A percentile compares a stretch with the other conserved stretches of the same genome.
phyloP scores from a whole-genome alignment of 2,329 filamentous ascomycete genomes.

The Neonectria neomacrospora region DNA sequence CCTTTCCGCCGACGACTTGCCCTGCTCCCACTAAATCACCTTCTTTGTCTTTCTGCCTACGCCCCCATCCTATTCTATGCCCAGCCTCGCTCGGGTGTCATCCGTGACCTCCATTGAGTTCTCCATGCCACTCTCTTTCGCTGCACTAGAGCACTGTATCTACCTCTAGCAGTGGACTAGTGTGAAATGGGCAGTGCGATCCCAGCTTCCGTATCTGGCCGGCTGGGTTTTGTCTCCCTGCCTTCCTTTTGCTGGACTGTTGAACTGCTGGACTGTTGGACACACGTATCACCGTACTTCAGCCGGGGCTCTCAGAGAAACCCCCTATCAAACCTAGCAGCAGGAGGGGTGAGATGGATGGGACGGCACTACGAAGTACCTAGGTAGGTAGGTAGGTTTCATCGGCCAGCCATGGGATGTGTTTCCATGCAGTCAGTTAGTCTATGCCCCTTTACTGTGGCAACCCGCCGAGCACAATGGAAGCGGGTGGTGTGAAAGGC shows the following conservation, averaged over 20 bases:
- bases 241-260: conserved; percentile 1
- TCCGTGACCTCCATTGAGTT: conserved; percentile 16
- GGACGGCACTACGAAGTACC: conserved; percentile 24
- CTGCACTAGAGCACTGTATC: conserved; percentile 14
- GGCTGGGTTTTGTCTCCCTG: conserved; percentile 29
- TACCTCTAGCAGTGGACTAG: conserved; percentile 14
- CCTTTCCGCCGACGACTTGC: conserved; percentile 11
- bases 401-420: conserved; percentile 28
- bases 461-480: conserved; percentile 12
- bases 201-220: conserved; percentile 34
- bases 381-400: conserved; percentile 34
- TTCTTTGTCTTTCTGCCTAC: conserved; percentile 20
- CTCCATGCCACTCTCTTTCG: conserved; percentile 25
- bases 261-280: conserved; percentile 3
- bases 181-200: conserved; percentile 33
- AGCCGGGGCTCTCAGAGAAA: conserved; percentile 16
- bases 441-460: conserved; percentile 19
- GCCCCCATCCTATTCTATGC: conserved; percentile 18
- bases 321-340: conserved; percentile 25
- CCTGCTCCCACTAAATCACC: conserved; percentile 12
- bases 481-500: conserved; percentile 19
- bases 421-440: conserved; percentile 15
- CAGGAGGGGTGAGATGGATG: conserved; percentile 17
- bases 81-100: conserved; percentile 29
- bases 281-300: conserved; percentile 33